These are phyloP conservation scores for Penicillium malachiteum DNA, from an alignment of 495 filamentous ascomycete genomes.

Conservation along the genomic window DNA sequence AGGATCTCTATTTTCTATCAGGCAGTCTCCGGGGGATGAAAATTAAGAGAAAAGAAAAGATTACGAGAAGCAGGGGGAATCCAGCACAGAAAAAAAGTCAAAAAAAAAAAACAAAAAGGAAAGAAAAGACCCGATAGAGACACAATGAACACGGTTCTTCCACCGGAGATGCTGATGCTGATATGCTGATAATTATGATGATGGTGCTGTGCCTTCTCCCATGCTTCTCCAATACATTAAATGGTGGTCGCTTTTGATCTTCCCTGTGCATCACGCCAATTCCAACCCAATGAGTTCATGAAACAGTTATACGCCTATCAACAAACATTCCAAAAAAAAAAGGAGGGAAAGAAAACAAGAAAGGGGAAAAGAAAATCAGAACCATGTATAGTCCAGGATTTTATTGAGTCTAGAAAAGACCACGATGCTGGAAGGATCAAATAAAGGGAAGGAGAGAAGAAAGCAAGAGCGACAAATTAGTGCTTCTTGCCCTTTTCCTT, in stretches of 20 bases:
- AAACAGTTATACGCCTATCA: conserved; percentile 35
- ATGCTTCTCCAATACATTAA: conserved; percentile 24
- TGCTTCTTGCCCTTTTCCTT: conserved; percentile 41
- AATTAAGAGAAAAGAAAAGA: conserved; percentile 9
- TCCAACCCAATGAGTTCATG: conserved; percentile 26
- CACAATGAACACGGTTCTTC: conserved; percentile 7
- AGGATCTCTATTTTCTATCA: conserved; percentile 26
- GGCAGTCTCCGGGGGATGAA: conserved; percentile 13
- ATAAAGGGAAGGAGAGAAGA: conserved; percentile 8
- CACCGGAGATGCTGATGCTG: conserved; percentile 23
- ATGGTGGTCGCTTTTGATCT: conserved; percentile 21
- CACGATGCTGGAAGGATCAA: background rate
- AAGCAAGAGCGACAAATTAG: conserved; percentile 14
- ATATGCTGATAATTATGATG: conserved; percentile 28
- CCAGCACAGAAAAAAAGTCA: conserved; percentile 10
- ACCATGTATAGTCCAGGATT: background rate
- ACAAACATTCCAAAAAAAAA: conserved; percentile 18
- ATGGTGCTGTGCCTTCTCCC: conserved; percentile 17
- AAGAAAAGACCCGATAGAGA: conserved; percentile 5
- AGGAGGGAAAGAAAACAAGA: conserved; percentile 9
- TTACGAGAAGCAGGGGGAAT: conserved; percentile 24
- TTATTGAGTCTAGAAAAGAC: background rate
- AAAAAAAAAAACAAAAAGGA: conserved; percentile 13
- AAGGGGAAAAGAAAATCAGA: conserved; percentile 9
- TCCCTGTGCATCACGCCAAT: conserved; percentile 28